A percentile compares a stretch with the other conserved stretches of the same genome.
phyloP scores from a whole-genome alignment of 768 basidiomycete genomes.

The Cantharellus anzutake region DNA sequence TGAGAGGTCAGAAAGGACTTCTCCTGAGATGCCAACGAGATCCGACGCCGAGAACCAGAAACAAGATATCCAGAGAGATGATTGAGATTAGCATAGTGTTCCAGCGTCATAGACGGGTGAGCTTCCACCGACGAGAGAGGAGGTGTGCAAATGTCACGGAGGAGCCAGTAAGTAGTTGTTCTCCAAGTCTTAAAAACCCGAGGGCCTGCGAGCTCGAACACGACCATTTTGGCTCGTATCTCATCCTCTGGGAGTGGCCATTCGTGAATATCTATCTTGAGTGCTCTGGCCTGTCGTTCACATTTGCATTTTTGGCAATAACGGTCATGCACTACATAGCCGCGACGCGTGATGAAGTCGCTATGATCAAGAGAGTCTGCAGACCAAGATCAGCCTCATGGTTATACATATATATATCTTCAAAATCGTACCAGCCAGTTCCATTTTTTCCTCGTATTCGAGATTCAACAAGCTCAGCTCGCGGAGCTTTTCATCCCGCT shows the following conservation, averaged over 20 bases:
- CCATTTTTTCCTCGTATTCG: not conserved
- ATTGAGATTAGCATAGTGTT: not conserved
- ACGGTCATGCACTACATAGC: conserved; percentile 1
- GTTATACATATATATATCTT: not conserved
- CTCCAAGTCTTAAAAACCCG: not conserved
- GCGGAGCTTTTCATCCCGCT: not conserved
- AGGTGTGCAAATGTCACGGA: conserved; percentile 2
- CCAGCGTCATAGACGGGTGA: not conserved
- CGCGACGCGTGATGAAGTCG: not conserved
- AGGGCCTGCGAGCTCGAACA: conserved; percentile 3
- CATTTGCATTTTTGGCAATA: conserved; percentile 18
- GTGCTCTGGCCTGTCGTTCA: conserved; percentile 1
- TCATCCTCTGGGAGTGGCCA: conserved; percentile 26
- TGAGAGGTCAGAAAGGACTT: conserved; percentile 1
- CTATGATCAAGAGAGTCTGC: not conserved
- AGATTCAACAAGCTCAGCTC: not conserved
- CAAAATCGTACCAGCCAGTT: not conserved
- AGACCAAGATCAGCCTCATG: not conserved
- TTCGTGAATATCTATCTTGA: conserved; percentile 23
- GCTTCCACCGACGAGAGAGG: not conserved
- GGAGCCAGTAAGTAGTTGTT: not conserved
- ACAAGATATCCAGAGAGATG: not conserved
- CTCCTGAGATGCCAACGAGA: not conserved
- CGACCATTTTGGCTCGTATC: conserved; percentile 10
- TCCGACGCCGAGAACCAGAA: not conserved